Percentiles rank a stretch among this genome's conserved stretches.
Conservation (phyloP, 129 eudicot species). For the Saussurea involucrata region DNA sequence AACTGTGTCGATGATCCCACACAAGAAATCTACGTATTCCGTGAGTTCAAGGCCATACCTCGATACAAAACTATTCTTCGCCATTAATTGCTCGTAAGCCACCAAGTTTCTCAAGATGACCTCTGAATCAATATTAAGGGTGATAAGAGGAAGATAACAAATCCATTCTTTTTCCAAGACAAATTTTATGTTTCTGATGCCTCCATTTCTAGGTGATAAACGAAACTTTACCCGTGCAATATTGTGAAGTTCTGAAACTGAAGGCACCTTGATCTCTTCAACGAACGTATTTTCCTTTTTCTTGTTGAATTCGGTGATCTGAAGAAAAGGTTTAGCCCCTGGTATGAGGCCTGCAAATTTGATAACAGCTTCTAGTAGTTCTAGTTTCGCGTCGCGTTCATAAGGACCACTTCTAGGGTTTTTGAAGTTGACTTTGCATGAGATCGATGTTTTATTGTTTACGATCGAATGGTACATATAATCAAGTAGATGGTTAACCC, state of each 20-base stretch:
- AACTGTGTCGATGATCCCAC: slow-evolving; percentile 37
- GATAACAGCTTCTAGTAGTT: slow-evolving; percentile 8
- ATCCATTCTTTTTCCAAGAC: slow-evolving; percentile 8
- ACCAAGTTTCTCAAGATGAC: slow-evolving; percentile 51
- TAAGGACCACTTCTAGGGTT: not conserved
- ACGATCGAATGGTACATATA: slow-evolving; percentile 24
- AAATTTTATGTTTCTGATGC: slow-evolving; percentile 28
- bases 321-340: not conserved
- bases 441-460: not conserved
- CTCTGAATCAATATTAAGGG: slow-evolving; percentile 33
- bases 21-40: slow-evolving; percentile 46
- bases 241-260: slow-evolving; percentile 32
- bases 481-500: slow-evolving; percentile 11
- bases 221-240: slow-evolving; percentile 30
- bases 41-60: slow-evolving; percentile 27
- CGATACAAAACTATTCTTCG: slow-evolving; percentile 4
- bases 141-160: slow-evolving; percentile 40
- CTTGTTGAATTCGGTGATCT: not conserved
- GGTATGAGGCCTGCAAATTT: slow-evolving; percentile 13
- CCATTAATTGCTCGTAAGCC: slow-evolving; percentile 34
- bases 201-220: slow-evolving; percentile 3
- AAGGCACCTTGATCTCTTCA: slow-evolving; percentile 50
- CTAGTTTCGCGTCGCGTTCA: not conserved
- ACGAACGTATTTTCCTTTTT: not conserved
- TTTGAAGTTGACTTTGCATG: not conserved